These are phyloP conservation scores for Mycena belliarum DNA, from an alignment of 768 basidiomycete species.

Conservation along the genomic window DNA sequence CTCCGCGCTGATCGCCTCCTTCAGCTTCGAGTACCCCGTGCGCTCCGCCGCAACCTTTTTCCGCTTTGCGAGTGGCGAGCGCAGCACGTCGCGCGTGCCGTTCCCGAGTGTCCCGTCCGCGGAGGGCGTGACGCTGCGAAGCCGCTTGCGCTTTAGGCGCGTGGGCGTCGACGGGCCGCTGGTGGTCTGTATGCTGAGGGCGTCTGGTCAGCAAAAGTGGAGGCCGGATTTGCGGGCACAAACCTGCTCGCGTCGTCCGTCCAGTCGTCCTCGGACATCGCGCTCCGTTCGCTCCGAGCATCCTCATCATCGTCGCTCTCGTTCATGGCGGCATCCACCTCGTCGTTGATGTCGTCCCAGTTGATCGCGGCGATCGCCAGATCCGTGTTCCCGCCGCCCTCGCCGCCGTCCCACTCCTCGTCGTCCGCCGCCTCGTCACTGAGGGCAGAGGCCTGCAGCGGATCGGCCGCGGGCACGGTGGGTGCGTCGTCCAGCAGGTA, in stretches of 20 bases:
- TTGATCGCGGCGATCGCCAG: conserved; percentile 66
- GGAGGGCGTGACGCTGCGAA: conserved; percentile 72
- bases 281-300: conserved; percentile 39
- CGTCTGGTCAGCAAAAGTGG: background rate
- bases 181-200: conserved; percentile 25
- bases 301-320: conserved; percentile 67
- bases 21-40: conserved; percentile 64
- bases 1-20: conserved; percentile 62
- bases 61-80: conserved; percentile 78
- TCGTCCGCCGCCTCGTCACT: conserved; percentile 35
- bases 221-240: background rate
- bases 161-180: conserved; percentile 42
- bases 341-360: conserved; percentile 84
- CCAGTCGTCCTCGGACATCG: conserved; percentile 55
- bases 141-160: conserved; percentile 61
- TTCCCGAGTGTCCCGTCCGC: conserved; percentile 47
- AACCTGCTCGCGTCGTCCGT: conserved; percentile 51
- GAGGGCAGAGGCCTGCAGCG: conserved; percentile 31
- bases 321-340: conserved; percentile 85
- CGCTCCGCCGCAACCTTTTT: conserved; percentile 73
- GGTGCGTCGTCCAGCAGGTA: conserved; percentile 61
- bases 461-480: conserved; percentile 45
- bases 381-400: conserved; percentile 21
- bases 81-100: conserved; percentile 40
- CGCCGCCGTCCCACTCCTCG: conserved; percentile 18